A percentile compares a stretch with the other conserved stretches of the same genome.
Evolutionary conservation across 495 filamentous ascomycete species (phyloP).

Genomic region (Neurospora cerealis): DNA sequence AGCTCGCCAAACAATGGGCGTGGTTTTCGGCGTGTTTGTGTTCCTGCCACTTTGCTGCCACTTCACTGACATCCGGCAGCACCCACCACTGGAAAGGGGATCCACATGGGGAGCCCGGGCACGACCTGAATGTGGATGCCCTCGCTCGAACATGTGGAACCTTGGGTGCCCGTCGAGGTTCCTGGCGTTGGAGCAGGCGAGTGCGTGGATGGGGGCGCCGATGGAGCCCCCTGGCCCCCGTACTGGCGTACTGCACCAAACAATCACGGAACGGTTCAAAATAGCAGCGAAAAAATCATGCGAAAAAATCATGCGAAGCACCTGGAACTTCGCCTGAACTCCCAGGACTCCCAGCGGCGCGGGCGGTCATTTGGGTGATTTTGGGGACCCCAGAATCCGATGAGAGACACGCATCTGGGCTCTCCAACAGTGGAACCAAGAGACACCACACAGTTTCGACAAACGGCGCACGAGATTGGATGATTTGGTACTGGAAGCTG

Average conservation of each 20-base stretch:
- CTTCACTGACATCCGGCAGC: neutral
- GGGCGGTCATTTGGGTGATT: neutral
- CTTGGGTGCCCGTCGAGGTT: neutral
- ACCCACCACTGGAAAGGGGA: neutral
- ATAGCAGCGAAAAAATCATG: neutral
- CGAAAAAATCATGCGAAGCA: neutral
- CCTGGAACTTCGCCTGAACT: neutral
- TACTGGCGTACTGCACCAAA: neutral
- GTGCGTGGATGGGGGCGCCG: neutral
- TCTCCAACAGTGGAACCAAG: neutral
- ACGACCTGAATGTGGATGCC: neutral
- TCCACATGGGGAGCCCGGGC: neutral
- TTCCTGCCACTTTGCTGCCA: neutral
- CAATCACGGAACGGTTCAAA: neutral
- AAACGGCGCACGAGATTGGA: neutral
- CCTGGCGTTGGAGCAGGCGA: neutral
- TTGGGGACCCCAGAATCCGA: neutral
- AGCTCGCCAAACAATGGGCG: neutral
- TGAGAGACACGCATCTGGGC: neutral
- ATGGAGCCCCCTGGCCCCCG: neutral
- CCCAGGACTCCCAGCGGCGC: neutral
- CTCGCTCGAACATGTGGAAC: neutral
- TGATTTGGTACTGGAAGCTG: neutral
- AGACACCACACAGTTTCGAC: neutral
- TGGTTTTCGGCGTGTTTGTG: neutral